phyloP scores from a whole-genome alignment of 2,329 filamentous ascomycete species.

The Fusarium albidum region DNA sequence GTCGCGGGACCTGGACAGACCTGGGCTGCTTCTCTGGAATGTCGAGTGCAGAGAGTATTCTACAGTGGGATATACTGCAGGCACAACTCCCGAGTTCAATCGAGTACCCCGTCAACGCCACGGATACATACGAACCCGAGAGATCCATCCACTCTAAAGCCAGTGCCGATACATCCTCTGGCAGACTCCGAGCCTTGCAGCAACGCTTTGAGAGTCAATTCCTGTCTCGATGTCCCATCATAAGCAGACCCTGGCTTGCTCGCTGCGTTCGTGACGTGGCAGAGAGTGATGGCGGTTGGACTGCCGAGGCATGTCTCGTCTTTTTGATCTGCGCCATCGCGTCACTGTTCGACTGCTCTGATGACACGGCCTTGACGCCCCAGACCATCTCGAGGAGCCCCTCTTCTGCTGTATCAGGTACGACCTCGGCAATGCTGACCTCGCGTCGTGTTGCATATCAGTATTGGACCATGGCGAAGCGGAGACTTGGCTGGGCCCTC shows the following conservation, averaged over 20 bases:
- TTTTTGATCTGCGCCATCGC: background rate
- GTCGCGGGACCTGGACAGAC: no score
- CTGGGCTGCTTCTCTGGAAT: background rate
- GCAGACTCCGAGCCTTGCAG: background rate
- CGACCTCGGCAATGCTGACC: background rate
- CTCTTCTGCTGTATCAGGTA: background rate
- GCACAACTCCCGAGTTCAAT: background rate
- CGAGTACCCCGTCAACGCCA: background rate
- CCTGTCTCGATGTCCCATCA: background rate
- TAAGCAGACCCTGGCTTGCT: background rate
- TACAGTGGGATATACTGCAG: background rate
- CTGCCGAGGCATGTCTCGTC: background rate
- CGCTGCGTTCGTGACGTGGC: background rate
- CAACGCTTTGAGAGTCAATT: background rate
- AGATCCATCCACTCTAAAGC: background rate
- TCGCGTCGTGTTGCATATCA: background rate
- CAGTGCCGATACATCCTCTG: background rate
- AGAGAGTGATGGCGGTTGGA: background rate
- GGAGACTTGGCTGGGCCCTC: constrained; percentile 1
- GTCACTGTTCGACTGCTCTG: background rate
- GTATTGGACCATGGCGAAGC: constrained; percentile 1
- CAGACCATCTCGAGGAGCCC: background rate
- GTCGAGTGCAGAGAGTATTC: background rate
- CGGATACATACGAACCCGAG: background rate
- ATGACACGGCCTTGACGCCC: background rate